Base-by-base conservation (phyloP, 441 rosid genomes). In the Arabidopsis hybrid region DNA sequence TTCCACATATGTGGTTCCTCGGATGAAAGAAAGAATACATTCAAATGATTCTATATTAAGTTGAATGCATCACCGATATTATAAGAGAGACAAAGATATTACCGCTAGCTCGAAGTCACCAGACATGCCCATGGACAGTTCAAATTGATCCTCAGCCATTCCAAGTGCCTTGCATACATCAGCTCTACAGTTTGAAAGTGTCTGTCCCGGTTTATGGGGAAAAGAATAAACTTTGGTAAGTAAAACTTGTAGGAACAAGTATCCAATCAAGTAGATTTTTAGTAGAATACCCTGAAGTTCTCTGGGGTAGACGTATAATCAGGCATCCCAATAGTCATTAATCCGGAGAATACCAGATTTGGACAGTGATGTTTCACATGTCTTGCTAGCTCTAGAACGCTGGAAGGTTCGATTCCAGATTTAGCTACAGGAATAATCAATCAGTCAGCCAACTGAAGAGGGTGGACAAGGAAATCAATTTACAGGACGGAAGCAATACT, bases 111-210 rank as follows among this genome's bases (percentile, higher is more conserved):
- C 96, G 68, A 88, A 93, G 78, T 91, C 98, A 69, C 90, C 83
- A 0, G 97, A 93, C 98, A 93, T 93, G 78, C 97, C 97, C 96
- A 91, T 93, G 6, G 98, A 91, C 47, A 93, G 83, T 81, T 91
- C 97, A 63, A 89, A 90, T 29, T 84, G 80, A 65, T 85, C 87
- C 87, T 86, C 92, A 34, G 75, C 60, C 81, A 85, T 78, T 75
- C 88, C 88, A 14, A 93, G 89, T 34, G 86, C 93, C 87, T 90
- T 85, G 85, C 96, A 91, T 62, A 91, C 91, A 78, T 88, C 85
- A 69, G 62, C 50, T 86, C 89, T 85, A 79, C 96, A 93, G 71
- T 82, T 89, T 53, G 84, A 65, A 56, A 91, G 85, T 35, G 85
- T 78, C 95, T 91, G 89, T 35, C 36, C 13, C 47, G 1, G 57